Evolutionary conservation across 2,329 filamentous ascomycete species (phyloP).

Genomic region (Pseudogymnoascus sp.): DNA sequence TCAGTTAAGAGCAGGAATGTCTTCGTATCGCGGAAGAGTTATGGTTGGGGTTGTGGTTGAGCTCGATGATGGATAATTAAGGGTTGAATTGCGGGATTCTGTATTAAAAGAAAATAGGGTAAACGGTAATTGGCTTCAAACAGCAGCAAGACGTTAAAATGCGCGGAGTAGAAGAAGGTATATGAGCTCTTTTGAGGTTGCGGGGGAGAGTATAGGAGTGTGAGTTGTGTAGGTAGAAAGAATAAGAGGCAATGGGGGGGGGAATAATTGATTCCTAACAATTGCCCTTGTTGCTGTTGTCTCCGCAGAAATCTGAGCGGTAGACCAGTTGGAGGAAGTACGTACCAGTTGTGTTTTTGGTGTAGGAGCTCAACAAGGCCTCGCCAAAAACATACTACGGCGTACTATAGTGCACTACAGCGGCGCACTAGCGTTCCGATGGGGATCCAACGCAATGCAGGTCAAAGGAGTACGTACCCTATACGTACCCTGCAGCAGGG

Average conservation of each 20-base stretch:
- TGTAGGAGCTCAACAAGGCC: slow-evolving; percentile 6
- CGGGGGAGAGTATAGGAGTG: background rate
- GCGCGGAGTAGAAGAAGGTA: slow-evolving; percentile 4
- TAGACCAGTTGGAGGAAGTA: background rate
- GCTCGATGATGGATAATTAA: background rate
- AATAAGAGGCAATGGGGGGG: background rate
- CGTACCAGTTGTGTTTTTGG: background rate
- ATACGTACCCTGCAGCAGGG: background rate
- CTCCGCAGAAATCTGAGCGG: background rate
- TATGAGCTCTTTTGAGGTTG: background rate
- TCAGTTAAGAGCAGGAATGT: slow-evolving; percentile 32
- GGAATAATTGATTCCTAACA: background rate
- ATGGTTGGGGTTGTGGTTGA: background rate
- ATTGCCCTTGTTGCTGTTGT: background rate
- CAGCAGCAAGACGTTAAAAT: slow-evolving; percentile 1
- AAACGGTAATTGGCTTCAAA: slow-evolving; percentile 4
- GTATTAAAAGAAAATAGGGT: slow-evolving; percentile 9
- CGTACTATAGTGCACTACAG: background rate
- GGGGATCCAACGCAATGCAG: slow-evolving; percentile 9
- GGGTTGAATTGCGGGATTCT: background rate
- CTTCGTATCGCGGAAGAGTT: slow-evolving; percentile 1
- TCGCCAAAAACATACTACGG: background rate
- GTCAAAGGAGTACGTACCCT: background rate
- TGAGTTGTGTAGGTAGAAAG: background rate
- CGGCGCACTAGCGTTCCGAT: slow-evolving; percentile 1